Evolutionary conservation across 495 filamentous ascomycete species (phyloP), one percentile per base, ranked within the genome.

Genomic region (Aspergillus carlsbadensis): DNA sequence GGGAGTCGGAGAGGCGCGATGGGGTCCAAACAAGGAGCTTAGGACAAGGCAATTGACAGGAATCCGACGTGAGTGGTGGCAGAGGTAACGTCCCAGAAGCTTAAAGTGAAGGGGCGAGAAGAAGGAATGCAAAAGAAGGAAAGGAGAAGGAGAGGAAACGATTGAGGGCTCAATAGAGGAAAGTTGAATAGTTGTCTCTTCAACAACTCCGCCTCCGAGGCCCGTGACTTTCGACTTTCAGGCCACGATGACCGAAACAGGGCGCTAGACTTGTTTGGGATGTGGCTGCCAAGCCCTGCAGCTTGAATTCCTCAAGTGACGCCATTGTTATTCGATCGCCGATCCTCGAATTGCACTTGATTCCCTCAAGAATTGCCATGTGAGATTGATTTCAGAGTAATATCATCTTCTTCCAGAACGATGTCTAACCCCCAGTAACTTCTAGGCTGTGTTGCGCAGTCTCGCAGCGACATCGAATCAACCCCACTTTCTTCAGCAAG

Each of bases 231-330:
- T 51, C 17, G 29, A 45, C 40, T 48, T 73, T 73, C 70, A 75
- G 72, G 72, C 69, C 72, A 75, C 72, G 70, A 71, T 75, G 54
- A 61, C 69, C 70, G 65, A 63, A 75, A 73, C 69, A 68, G 39
- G 29, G 17, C 68, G 57, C 70, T 73, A 73, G 59, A 54, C 72
- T 65, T 2, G 1, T 51, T 66, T 37, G 18, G 68, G 69, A 20
- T 47, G 13, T 63, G 48, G 52, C 13, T 37, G 56, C 56, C 56
- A 55, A 52, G 40, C 26, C 26, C 26, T 29, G 26, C 26, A 29
- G 26, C 36, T 37, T 31, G 26, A 22, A 54, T 21, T 52, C 46
- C 52, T 34, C n/a, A 35, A 61, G 67, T 73, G 70, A 73, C 70
- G 69, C 64, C 66, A 73, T 62, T 39, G 26, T 29, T 29, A 29